Evolutionary conservation across 805 yeast species (phyloP).

Genomic region (Saturnispora gosingensis): DNA sequence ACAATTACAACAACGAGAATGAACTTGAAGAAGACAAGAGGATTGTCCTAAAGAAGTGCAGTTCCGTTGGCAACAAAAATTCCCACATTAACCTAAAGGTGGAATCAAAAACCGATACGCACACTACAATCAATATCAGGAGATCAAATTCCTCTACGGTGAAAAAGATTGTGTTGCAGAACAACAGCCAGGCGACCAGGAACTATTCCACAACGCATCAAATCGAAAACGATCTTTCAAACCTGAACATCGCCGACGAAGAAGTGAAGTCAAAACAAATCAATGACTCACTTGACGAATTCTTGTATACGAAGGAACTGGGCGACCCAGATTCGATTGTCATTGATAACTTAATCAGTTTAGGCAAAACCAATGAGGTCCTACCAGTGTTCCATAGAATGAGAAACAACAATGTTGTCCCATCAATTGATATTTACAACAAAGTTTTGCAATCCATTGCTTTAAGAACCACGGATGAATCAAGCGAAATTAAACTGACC

Average conservation of each 20-base stretch:
- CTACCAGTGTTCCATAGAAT: conserved; percentile 25
- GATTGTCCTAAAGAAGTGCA: conserved; percentile 20
- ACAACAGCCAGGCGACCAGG: conserved; percentile 6
- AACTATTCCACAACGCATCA: conserved; percentile 11
- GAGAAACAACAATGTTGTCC: conserved; percentile 31
- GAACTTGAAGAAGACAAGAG: conserved; percentile 6
- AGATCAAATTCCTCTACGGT: conserved; percentile 22
- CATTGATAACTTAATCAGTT: conserved; percentile 18
- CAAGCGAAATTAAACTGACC: conserved; percentile 53
- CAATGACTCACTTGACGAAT: conserved; percentile 4
- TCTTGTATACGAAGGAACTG: background rate
- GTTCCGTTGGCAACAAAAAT: conserved; percentile 22
- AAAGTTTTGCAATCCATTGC: conserved; percentile 47
- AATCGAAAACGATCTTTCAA: conserved; percentile 12
- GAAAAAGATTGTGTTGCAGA: conserved; percentile 20
- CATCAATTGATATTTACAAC: conserved; percentile 44
- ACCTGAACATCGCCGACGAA: conserved; percentile 8
- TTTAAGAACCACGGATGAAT: conserved; percentile 41
- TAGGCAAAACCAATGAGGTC: conserved; percentile 26
- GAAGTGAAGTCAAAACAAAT: background rate
- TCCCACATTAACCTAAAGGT: conserved; percentile 24
- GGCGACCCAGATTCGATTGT: conserved; percentile 10
- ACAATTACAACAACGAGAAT: conserved; percentile 11
- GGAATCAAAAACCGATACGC: conserved; percentile 14
- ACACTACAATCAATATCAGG: conserved; percentile 21